These are phyloP conservation scores for Mariannaea elegans DNA, from an alignment of 2,329 filamentous ascomycete species.

Conservation along the genomic window DNA sequence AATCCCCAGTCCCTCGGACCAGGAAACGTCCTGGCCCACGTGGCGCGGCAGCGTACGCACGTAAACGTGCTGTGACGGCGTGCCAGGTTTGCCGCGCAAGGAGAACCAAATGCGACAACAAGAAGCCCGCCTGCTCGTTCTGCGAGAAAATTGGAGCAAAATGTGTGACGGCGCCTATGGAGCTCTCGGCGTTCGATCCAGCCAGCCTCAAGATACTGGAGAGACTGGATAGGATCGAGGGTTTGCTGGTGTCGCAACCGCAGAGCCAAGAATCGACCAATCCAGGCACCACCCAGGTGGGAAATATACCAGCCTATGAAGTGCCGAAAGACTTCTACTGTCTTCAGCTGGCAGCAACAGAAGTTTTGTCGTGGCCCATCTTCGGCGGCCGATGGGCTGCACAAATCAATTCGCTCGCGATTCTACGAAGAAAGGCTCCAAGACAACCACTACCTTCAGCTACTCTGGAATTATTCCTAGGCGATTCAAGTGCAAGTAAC, in stretches of 20 bases:
- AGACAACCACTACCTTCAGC: constrained; percentile 21
- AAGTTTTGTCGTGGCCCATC: no score
- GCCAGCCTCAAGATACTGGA: constrained; percentile 61
- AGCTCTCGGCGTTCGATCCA: constrained; percentile 57
- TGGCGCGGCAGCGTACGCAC: no score
- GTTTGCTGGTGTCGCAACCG: constrained; percentile 38
- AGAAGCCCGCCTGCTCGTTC: constrained; percentile 53
- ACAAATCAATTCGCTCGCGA: no score
- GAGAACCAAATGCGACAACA: constrained; percentile 57
- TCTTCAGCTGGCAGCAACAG: no score
- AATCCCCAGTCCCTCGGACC: no score
- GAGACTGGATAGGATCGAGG: constrained; percentile 53
- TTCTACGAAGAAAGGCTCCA: no score
- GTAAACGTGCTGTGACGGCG: constrained; percentile 52
- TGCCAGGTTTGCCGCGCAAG: constrained; percentile 55
- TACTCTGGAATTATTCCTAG: constrained; percentile 34
- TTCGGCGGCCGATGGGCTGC: no score
- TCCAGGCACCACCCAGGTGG: no score
- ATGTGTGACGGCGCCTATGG: constrained; percentile 51
- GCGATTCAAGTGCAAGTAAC: constrained; percentile 46
- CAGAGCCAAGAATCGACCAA: neutral
- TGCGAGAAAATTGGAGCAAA: constrained; percentile 52
- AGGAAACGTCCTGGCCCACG: no score
- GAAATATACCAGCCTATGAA: no score
- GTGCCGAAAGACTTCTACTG: no score